Base-by-base conservation (phyloP, 2,329 filamentous ascomycete species). In the Lachnellula hyalina region DNA sequence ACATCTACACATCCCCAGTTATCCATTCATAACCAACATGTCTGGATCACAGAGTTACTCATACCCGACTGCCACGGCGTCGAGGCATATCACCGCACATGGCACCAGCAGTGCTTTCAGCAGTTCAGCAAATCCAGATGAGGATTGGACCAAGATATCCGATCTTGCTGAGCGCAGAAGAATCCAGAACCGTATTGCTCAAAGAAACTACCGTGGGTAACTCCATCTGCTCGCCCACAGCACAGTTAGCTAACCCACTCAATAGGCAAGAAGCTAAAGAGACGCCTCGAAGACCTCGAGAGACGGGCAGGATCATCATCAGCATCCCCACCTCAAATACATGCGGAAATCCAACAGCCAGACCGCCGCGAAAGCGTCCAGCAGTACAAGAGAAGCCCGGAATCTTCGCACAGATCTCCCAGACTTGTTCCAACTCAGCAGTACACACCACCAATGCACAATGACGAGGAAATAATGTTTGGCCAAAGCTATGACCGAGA, bases 71-170 rank as follows among this genome's bases (percentile, higher is more conserved):
- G 59, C 65, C 9, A 47, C 63, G 34, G 53, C 63, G 23, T 57
- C 65, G 53, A 83, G 87, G 71, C 86, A 90, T 69, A 86, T 87
- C 66, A 79, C 83, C 41, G 80, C 76, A 61, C 85, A 90, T 69
- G 86, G 86, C 70, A 95, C 89, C 59, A 96, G 90, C 77, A 96
- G 90, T 75, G 93, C 93, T 65, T 96, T 96, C 78, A 95, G 90
- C 75, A 88, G 87, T 67, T 95, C 90, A 61, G 93, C 92, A 66
- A 95, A 96, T 72, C 89, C 93, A 53, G 92, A 96, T 69, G 93
- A 97, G 76, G 93, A 97, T 77, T 97, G 93, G 93, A 96, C 93
- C 70, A 96, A 96, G 83, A 96, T 97, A 71, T 96, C 93, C 55
- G 93, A 97, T 73, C 85, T 97, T 57, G 93, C 92, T 50, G 93